These are phyloP conservation scores for Rhododendron ferrugineum DNA, from an alignment of 148 eudicot genomes.

Conservation along the genomic window DNA sequence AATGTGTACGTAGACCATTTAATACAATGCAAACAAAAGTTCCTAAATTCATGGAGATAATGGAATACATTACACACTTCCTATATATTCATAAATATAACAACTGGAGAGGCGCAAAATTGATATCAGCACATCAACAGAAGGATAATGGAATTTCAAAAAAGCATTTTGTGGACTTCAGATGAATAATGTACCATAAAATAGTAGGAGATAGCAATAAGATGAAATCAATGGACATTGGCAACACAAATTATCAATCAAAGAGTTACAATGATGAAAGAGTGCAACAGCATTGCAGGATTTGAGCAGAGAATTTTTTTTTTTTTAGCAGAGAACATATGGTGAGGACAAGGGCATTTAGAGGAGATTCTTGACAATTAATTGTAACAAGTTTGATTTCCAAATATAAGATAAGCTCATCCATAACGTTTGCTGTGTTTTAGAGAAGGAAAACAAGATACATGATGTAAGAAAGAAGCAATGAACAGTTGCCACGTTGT, in stretches of 20 bases:
- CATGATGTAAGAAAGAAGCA: not conserved
- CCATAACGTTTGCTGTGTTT: not conserved
- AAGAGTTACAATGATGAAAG: not conserved
- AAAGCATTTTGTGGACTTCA: not conserved
- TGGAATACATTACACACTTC: not conserved
- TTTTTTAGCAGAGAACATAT: not conserved
- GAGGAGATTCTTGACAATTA: not conserved
- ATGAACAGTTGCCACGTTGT: not conserved
- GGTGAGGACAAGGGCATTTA: not conserved
- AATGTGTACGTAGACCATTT: not conserved
- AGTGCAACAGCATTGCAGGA: slow-evolving; percentile 3
- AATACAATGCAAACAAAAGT: not conserved
- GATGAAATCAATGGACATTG: not conserved
- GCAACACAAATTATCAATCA: not conserved
- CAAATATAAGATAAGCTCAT: not conserved
- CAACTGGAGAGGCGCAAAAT: not conserved
- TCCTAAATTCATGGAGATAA: not conserved
- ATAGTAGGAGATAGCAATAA: not conserved
- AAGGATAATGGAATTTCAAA: not conserved
- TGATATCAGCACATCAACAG: not conserved
- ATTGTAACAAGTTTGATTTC: not conserved
- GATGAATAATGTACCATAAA: not conserved
- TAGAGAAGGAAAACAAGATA: not conserved
- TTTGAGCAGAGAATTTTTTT: not conserved
- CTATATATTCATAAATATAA: not conserved